Base-by-base conservation (phyloP, 2,329 filamentous ascomycete species). In the Neofusicoccum sp. region DNA sequence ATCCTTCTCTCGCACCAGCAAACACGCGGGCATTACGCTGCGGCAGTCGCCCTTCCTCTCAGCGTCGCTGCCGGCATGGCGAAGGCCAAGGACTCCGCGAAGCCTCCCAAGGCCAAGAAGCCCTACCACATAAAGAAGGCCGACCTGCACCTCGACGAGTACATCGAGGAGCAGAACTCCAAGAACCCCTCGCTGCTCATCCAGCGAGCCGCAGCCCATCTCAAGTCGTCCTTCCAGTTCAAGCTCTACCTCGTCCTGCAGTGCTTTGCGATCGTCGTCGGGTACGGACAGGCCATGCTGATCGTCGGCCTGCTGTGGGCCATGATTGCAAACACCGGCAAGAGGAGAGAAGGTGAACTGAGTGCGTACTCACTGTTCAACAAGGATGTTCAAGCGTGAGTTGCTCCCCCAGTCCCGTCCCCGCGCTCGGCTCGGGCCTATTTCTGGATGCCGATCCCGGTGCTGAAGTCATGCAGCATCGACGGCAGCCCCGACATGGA, bases 301-400 rank as follows among this genome's bases (percentile, higher is more conserved):
- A 68, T 67, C 41, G 64, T 71, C 43, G 70, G 70, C 26, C 64
- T 72, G 43, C 53, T 72, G 31, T 72, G 70, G 70, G 71, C 71
- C 64, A 69, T 69, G 65, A 65, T 68, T 62, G 67, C 63, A n/a
- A 72, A 71, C 47, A 72, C 70, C 7, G 65, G 69, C n/a, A 66
- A 61, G 53, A 63, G 65, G 49, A 69, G 67, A 58, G 63, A 67
- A 20, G 70, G 69, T 8, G 69, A 71, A 60, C 66, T 68, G 62
- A 71, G 69, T 40, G 70, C 69, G 12, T 71, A 71, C 63, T 71
- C 68, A 31, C 62, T 71, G 9, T 70, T 71, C 60, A 71, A 71
- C 34, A 53, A 70, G 44, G 65, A 66, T 58, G 62, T 69, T 28
- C 65, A 72, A 66, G 67, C 68, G 68, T 61, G 24, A 61, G 59